phyloP scores from a whole-genome alignment of 2,329 filamentous ascomycete species.

The Xylariaceae sp. region DNA sequence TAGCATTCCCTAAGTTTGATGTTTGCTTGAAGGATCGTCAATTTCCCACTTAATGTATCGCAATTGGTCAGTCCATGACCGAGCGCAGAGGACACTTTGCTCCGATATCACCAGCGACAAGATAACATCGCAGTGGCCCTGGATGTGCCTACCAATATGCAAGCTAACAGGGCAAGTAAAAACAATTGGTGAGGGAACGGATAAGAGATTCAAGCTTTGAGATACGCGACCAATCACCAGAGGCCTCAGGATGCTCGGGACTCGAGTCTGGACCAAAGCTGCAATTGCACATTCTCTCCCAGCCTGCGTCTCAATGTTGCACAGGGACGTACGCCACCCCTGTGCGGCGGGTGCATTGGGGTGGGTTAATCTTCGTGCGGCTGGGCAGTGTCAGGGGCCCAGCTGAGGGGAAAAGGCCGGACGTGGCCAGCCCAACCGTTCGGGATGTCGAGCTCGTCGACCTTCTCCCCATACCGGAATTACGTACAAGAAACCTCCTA shows the following conservation, averaged over 20 bases:
- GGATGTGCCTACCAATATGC: not conserved
- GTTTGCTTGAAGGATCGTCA: not conserved
- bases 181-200: not conserved
- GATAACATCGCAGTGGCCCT: not conserved
- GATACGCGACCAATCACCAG: conserved; percentile 15
- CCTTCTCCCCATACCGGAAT: conserved; percentile 20
- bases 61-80: not conserved
- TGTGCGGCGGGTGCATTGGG: conserved; percentile 12
- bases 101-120: not conserved
- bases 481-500: conserved; percentile 27
- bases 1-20: not conserved
- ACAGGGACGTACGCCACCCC: conserved; percentile 10
- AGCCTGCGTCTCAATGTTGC: conserved; percentile 18
- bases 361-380: conserved; percentile 19
- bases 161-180: not conserved
- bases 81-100: not conserved
- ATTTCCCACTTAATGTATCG: conserved; percentile 8
- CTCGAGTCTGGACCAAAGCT: not conserved
- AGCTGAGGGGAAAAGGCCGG: conserved; percentile 19
- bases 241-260: not conserved
- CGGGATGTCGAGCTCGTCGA: conserved; percentile 14
- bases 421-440: conserved; percentile 14
- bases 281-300: not conserved
- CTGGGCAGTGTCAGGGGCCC: conserved; percentile 15
- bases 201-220: conserved; percentile 15